A percentile compares a stretch with the other conserved stretches of the same genome.
Conservation (phyloP, 306 rosid species). For the Cucumis hystrix region DNA sequence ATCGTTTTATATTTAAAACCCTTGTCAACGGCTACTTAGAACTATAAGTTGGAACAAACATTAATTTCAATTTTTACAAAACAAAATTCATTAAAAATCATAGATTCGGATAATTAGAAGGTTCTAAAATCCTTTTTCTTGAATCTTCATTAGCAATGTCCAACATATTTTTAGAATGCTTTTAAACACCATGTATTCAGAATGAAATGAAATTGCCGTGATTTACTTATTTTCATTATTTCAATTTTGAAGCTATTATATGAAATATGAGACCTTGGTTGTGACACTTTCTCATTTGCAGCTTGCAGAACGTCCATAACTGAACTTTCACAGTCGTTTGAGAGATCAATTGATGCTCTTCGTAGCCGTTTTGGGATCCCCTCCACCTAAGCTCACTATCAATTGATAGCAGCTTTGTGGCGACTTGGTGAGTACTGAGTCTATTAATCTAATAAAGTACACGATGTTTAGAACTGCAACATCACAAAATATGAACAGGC, state of each 20-base stretch:
- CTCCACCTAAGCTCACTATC: conserved; percentile 9
- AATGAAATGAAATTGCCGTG: background rate
- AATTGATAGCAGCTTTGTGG: background rate
- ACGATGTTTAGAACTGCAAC: background rate
- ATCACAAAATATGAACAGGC: background rate
- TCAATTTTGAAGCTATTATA: background rate
- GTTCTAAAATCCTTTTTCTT: background rate
- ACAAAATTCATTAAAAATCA: background rate
- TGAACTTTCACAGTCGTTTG: conserved; percentile 58
- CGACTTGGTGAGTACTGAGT: background rate
- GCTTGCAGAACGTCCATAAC: conserved; percentile 55
- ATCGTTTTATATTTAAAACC: background rate
- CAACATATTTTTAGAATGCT: background rate
- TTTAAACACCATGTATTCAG: background rate
- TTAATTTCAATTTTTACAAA: background rate
- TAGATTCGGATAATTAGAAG: background rate
- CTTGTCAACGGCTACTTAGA: background rate
- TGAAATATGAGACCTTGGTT: background rate
- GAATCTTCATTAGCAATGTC: background rate
- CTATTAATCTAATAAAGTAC: background rate
- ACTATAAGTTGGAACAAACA: background rate
- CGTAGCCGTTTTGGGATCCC: conserved; percentile 49
- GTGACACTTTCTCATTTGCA: conserved; percentile 19
- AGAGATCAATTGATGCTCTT: conserved; percentile 57
- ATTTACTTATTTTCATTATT: background rate